phyloP scores from a whole-genome alignment of 805 yeast genomes.

The Lachancea sp. region DNA sequence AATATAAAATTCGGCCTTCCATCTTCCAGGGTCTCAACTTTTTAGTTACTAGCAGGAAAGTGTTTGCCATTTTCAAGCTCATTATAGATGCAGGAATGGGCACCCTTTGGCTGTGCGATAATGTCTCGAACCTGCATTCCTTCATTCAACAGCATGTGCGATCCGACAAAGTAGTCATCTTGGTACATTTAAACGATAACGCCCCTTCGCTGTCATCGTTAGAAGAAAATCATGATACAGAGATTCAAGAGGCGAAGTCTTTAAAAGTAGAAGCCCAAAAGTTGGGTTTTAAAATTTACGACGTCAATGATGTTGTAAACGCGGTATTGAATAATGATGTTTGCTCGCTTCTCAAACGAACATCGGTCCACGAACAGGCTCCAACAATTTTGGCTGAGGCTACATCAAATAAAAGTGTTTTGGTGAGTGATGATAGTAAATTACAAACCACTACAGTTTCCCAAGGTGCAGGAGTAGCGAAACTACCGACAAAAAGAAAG shows the following conservation, averaged over 20 bases:
- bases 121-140: constrained; percentile 2
- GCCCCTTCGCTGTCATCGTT: not conserved
- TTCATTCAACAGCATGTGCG: constrained; percentile 5
- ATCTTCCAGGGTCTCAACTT: constrained; percentile 5
- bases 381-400: not conserved
- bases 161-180: constrained; percentile 5
- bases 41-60: constrained; percentile 7
- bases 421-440: not conserved
- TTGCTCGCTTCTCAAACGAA: constrained; percentile 6
- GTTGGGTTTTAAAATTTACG: constrained; percentile 18
- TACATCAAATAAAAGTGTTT: not conserved
- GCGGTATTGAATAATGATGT: constrained; percentile 20
- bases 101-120: constrained; percentile 5
- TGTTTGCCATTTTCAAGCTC: constrained; percentile 8
- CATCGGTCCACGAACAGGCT: not conserved
- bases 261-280: constrained; percentile 17
- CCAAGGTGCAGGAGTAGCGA: not conserved
- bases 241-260: constrained; percentile 4
- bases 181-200: constrained; percentile 3
- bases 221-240: not conserved
- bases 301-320: constrained; percentile 27
- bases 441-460: not conserved
- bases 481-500: constrained; percentile 13
- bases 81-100: constrained; percentile 12
- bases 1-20: not conserved